Evolutionary conservation across 2,329 filamentous ascomycete genomes (phyloP).

Genomic region (Ceratocystis smalleyi): DNA sequence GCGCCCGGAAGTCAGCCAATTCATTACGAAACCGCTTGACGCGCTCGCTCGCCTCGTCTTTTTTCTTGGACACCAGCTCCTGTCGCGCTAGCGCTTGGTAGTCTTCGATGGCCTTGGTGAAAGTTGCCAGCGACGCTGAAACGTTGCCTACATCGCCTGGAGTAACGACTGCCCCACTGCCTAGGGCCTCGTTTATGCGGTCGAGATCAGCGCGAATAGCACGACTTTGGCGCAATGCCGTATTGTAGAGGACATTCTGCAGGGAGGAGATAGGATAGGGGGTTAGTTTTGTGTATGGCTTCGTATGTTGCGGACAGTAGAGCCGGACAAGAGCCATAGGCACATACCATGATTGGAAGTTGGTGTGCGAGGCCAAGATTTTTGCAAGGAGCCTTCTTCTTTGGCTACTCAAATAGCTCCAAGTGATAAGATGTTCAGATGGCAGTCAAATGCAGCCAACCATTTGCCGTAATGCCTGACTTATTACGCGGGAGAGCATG

Average conservation of each 20-base stretch:
- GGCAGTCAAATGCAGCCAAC: not conserved
- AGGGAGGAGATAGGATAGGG: not conserved
- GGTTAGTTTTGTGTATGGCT: not conserved
- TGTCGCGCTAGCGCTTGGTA: conserved; percentile 74
- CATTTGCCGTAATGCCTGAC: not conserved
- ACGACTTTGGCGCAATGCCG: conserved; percentile 69
- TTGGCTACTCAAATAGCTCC: not conserved
- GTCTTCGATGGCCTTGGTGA: conserved; percentile 82
- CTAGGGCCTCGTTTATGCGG: conserved; percentile 44
- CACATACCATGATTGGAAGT: not conserved
- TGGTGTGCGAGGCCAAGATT: not conserved
- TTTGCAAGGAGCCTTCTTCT: not conserved
- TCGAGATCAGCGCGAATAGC: conserved; percentile 64
- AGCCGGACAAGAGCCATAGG: not conserved
- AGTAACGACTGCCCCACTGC: conserved; percentile 47
- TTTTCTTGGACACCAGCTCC: conserved; percentile 80
- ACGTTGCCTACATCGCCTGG: conserved; percentile 46
- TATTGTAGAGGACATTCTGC: conserved; percentile 69
- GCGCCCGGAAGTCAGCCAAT: conserved; percentile 60
- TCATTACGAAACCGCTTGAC: conserved; percentile 74
- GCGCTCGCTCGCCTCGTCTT: conserved; percentile 76
- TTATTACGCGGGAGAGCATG: not conserved
- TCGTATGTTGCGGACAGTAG: not conserved
- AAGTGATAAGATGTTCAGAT: not conserved
- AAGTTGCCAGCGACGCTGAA: conserved; percentile 60